A percentile compares a stretch with the other conserved stretches of the same genome.
These are phyloP conservation scores for Pichia sp. DNA, from an alignment of 1,139 yeast genomes.

Conservation along the genomic window DNA sequence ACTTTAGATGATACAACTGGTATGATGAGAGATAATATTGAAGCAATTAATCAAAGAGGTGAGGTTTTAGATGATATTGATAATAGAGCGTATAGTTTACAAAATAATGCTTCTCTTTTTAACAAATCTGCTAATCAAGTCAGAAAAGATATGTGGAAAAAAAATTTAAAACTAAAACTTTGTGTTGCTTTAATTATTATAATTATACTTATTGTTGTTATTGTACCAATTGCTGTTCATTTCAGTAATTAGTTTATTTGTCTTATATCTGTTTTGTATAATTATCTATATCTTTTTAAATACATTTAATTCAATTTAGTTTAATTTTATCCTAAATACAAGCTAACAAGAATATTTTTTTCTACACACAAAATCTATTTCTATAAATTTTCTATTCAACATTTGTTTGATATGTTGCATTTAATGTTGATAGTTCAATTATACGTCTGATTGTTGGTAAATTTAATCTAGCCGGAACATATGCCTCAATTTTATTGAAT, in stretches of 20 bases:
- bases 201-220: conserved; percentile 77
- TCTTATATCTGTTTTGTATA: neutral
- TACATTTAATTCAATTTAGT: neutral
- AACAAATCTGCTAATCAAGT: conserved; percentile 96
- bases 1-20: conserved; percentile 73
- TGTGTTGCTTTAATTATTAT: conserved; percentile 79
- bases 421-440: conserved; percentile 83
- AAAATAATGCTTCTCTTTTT: conserved; percentile 91
- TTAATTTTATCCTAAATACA: neutral
- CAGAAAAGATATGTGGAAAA: conserved; percentile 99
- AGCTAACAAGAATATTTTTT: neutral
- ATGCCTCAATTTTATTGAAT: conserved; percentile 86
- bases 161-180: conserved; percentile 93
- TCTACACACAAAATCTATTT: neutral
- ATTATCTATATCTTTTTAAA: neutral
- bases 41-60: conserved; percentile 90
- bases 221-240: conserved; percentile 92
- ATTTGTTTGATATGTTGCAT: conserved; percentile 39
- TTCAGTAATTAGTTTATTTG: conserved; percentile 39
- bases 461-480: conserved; percentile 92
- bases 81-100: conserved; percentile 89
- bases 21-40: conserved; percentile 95
- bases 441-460: conserved; percentile 84
- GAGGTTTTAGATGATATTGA: conserved; percentile 90
- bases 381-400: neutral